Evolutionary conservation across 2,329 filamentous ascomycete species (phyloP).

Genomic region (Ascocoryne sarcoides): DNA sequence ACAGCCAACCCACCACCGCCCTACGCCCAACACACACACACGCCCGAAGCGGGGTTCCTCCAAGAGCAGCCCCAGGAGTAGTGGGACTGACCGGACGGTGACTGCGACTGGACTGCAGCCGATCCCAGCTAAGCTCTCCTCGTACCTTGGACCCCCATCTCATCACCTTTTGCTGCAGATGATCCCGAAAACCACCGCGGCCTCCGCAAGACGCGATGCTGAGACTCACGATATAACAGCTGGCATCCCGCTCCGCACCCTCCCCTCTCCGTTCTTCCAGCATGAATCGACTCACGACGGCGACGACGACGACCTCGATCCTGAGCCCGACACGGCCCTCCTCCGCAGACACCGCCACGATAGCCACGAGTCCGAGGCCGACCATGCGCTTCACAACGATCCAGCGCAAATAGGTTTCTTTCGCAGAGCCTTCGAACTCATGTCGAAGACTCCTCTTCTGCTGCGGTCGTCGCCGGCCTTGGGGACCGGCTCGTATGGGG

Average conservation of each 20-base stretch:
- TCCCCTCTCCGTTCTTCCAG: constrained; percentile 5
- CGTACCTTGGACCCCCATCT: background rate
- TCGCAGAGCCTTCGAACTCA: constrained; percentile 21
- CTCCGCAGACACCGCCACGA: constrained; percentile 19
- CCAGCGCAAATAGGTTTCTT: constrained; percentile 5
- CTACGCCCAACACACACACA: too few species aligned
- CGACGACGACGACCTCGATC: constrained; percentile 19
- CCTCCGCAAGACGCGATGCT: background rate
- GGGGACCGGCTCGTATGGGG: constrained; percentile 53
- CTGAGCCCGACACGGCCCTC: constrained; percentile 21
- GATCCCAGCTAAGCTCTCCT: background rate
- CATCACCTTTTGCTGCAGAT: background rate
- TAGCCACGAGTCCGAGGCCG: constrained; percentile 2
- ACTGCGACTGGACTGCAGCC: background rate
- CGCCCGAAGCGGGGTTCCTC: too few species aligned
- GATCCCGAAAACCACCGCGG: background rate
- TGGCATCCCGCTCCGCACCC: constrained; percentile 18
- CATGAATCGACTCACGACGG: constrained; percentile 9
- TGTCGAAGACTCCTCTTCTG: constrained; percentile 45
- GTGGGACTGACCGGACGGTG: too few species aligned
- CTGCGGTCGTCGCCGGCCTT: constrained; percentile 51
- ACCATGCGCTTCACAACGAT: constrained; percentile 12
- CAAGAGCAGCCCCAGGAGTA: too few species aligned
- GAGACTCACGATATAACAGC: constrained; percentile 7
- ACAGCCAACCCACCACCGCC: too few species aligned